These are phyloP conservation scores for Peronospora destructor DNA, from an alignment of 352 stramenopile genomes.

Conservation along the genomic window DNA sequence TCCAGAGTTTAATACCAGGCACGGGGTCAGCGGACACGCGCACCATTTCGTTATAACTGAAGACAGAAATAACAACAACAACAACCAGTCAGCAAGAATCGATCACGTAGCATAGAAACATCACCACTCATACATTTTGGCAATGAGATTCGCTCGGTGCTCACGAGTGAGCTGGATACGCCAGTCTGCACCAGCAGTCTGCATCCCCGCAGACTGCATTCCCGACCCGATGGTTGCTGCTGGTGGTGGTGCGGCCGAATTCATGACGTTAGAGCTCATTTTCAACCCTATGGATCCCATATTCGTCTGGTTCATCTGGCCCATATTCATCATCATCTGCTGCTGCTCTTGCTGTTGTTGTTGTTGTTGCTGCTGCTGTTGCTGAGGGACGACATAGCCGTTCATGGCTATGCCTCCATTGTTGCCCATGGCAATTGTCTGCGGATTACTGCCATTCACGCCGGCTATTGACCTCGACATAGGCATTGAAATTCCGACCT, in stretches of 20 bases:
- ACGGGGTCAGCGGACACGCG: conserved; percentile 71
- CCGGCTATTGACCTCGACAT: conserved; percentile 54
- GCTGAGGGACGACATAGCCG: conserved; percentile 36
- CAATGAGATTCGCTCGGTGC: conserved; percentile 77
- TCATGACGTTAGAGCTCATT: conserved; percentile 41
- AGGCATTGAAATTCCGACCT: conserved; percentile 54
- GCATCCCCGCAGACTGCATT: conserved; percentile 21
- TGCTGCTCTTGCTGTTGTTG: conserved; percentile 31
- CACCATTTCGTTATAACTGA: conserved; percentile 79
- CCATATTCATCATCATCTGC: conserved; percentile 64
- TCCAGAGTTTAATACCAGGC: conserved; percentile 80
- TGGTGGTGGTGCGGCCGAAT: conserved; percentile 16
- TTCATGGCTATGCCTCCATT: conserved; percentile 35
- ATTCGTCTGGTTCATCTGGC: conserved; percentile 51
- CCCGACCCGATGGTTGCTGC: conserved; percentile 11
- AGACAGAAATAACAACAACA: not conserved
- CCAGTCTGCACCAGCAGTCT: conserved; percentile 50
- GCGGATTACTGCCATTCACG: conserved; percentile 22
- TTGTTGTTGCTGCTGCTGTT: conserved; percentile 20
- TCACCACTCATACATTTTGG: conserved; percentile 59
- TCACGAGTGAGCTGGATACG: conserved; percentile 76
- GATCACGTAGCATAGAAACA: conserved; percentile 2
- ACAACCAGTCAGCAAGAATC: conserved; percentile 6
- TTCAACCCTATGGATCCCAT: conserved; percentile 51
- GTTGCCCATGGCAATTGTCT: conserved; percentile 54